Percentiles rank a stretch among this genome's conserved stretches.
phyloP scores from a whole-genome alignment of 1,139 yeast species.

The Wickerhamomyces sp. region DNA sequence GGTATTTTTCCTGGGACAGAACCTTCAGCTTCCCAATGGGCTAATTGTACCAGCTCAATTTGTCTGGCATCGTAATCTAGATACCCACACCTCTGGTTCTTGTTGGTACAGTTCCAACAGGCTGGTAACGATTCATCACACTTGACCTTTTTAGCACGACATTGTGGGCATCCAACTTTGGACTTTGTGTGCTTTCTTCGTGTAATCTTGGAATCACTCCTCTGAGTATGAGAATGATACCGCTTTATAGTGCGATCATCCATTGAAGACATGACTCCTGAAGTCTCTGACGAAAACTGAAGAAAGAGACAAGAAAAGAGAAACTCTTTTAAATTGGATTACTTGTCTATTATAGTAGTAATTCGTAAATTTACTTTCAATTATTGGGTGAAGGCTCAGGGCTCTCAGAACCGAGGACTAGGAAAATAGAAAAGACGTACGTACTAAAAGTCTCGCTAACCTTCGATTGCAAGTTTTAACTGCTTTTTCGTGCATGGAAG shows the following conservation, averaged over 20 bases:
- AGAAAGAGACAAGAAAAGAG: not conserved
- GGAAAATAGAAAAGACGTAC: too few species aligned
- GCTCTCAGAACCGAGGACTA: too few species aligned
- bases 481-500: too few species aligned
- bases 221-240: too few species aligned
- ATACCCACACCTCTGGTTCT: slow-evolving; percentile 18
- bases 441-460: too few species aligned
- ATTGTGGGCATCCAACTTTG: slow-evolving; percentile 18
- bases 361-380: not conserved
- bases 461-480: too few species aligned
- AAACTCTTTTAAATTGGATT: not conserved
- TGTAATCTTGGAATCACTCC: not conserved
- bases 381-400: not conserved
- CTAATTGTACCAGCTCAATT: slow-evolving; percentile 8
- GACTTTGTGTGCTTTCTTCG: slow-evolving; percentile 1
- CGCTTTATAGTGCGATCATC: not conserved
- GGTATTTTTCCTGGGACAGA: not conserved
- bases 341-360: not conserved
- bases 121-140: slow-evolving; percentile 21
- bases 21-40: slow-evolving; percentile 12
- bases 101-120: slow-evolving; percentile 15
- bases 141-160: slow-evolving; percentile 19
- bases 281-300: not conserved
- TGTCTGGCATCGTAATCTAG: slow-evolving; percentile 12
- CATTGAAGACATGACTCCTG: not conserved